Evolutionary conservation across 2,329 filamentous ascomycete genomes (phyloP).

Genomic region (Verticillium dahliae): DNA sequence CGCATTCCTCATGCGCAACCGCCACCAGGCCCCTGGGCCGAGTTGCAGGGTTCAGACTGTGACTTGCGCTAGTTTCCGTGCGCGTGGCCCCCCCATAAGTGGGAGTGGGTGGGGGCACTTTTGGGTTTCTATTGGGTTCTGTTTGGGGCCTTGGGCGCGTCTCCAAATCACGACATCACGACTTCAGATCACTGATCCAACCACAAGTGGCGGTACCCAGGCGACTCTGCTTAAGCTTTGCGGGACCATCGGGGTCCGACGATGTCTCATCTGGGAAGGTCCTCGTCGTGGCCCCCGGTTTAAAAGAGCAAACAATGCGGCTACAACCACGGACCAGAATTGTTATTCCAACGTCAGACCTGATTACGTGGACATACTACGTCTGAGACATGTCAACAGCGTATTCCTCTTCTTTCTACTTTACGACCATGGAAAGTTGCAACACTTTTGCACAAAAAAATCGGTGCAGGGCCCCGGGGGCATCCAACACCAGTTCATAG

Average conservation of each 20-base stretch:
- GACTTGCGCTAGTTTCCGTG: conserved; percentile 2
- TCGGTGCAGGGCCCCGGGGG: no score
- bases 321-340: background rate
- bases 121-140: background rate
- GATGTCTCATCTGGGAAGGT: background rate
- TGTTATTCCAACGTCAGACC: background rate
- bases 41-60: conserved; percentile 1
- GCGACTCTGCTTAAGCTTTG: conserved; percentile 1
- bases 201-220: background rate
- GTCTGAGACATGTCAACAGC: background rate
- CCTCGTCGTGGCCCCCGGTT: background rate
- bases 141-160: background rate
- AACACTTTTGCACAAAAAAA: no score
- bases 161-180: conserved; percentile 3
- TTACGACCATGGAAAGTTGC: no score
- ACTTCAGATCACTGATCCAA: conserved; percentile 1
- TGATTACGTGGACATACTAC: background rate
- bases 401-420: no score
- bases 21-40: background rate
- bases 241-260: background rate
- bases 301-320: background rate
- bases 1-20: background rate
- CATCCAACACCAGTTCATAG: no score
- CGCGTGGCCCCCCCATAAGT: background rate
- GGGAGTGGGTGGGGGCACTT: background rate